phyloP scores from a whole-genome alignment of 306 rosid species.

The Trifolium pratense region DNA sequence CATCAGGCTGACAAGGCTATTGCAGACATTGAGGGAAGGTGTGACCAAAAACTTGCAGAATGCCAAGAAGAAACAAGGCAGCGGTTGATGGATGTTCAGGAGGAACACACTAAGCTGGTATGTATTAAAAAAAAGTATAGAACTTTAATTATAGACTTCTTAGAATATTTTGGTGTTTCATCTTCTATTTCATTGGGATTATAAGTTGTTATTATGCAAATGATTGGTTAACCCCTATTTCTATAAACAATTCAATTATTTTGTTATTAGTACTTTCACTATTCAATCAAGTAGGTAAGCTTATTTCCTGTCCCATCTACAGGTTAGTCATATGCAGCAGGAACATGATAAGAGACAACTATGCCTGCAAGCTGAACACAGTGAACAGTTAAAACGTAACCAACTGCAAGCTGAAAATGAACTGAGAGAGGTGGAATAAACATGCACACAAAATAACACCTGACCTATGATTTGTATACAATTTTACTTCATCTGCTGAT shows the following conservation, averaged over 20 bases:
- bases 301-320: slow-evolving; percentile 43
- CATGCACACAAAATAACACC: not conserved
- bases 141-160: slow-evolving; percentile 34
- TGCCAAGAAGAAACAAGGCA: slow-evolving; percentile 74
- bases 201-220: slow-evolving; percentile 21
- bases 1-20: slow-evolving; percentile 71
- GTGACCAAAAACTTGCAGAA: slow-evolving; percentile 64
- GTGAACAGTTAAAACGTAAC: slow-evolving; percentile 62
- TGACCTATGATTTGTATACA: slow-evolving; percentile 18
- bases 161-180: slow-evolving; percentile 29
- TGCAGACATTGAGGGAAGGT: slow-evolving; percentile 60
- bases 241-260: slow-evolving; percentile 3
- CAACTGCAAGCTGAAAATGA: slow-evolving; percentile 77
- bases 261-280: slow-evolving; percentile 13
- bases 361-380: slow-evolving; percentile 59
- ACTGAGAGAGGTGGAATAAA: slow-evolving; percentile 68
- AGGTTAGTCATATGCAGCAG: slow-evolving; percentile 74
- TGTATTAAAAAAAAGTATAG: slow-evolving; percentile 27
- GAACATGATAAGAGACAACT: slow-evolving; percentile 67
- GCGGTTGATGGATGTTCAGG: slow-evolving; percentile 64
- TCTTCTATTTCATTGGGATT: slow-evolving; percentile 15
- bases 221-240: slow-evolving; percentile 14
- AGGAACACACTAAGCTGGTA: slow-evolving; percentile 77
- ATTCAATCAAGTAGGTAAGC: slow-evolving; percentile 22
- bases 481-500: slow-evolving; percentile 36